Percentiles rank a stretch among this genome's conserved stretches.
These are phyloP conservation scores for Eragrostis curvula DNA, from an alignment of 176 grass and related monocot species.

Conservation along the genomic window DNA sequence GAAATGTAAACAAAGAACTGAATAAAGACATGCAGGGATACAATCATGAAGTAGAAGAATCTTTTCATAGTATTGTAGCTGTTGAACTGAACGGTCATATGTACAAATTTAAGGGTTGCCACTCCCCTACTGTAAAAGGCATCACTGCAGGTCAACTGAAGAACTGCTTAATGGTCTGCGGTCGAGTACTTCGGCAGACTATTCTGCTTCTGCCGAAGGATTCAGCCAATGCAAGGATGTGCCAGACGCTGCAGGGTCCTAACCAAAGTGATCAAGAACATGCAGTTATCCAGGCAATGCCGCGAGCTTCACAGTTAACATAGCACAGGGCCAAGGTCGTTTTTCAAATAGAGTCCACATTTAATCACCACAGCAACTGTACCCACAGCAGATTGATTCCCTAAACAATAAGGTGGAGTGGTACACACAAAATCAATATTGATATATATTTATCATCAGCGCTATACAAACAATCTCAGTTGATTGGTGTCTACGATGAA, in stretches of 20 bases:
- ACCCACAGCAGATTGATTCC: not conserved
- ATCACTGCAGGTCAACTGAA: not conserved
- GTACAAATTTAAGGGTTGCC: not conserved
- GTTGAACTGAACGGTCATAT: not conserved
- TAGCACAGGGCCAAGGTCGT: not conserved
- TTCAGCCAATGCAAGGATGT: not conserved
- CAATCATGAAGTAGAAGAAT: too few relatives aligned
- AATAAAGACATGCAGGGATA: not conserved
- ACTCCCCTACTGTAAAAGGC: not conserved
- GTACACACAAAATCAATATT: too few relatives aligned
- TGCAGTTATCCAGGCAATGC: not conserved
- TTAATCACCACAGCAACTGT: not conserved
- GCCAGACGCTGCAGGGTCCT: not conserved
- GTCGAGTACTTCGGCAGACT: not conserved
- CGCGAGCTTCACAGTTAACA: not conserved
- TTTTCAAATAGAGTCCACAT: not conserved
- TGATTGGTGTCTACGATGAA: not conserved
- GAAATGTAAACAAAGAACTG: conserved; percentile 1
- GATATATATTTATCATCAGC: too few relatives aligned
- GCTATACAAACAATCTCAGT: conserved; percentile 24
- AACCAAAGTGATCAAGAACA: too few relatives aligned
- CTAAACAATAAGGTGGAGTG: not conserved
- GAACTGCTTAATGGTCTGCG: conserved; percentile 13
- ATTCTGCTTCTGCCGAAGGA: conserved; percentile 11
- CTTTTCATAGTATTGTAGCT: too few relatives aligned